phyloP scores from a whole-genome alignment of 176 grass and related monocot species.

The Avena sativa region DNA sequence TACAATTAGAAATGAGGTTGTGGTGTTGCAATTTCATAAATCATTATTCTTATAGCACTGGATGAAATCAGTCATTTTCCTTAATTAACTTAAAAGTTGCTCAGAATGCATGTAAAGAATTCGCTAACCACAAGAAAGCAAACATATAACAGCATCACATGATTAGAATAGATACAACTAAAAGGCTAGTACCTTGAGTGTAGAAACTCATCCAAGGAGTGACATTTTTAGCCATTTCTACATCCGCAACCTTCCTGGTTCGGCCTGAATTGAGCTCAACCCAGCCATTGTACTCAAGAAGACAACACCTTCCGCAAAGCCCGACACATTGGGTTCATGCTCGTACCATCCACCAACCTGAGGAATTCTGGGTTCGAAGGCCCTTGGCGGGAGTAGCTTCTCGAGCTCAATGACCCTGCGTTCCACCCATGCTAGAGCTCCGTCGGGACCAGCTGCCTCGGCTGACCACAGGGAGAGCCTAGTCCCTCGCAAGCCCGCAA shows the following conservation, averaged over 20 bases:
- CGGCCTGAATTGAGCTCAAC: not conserved
- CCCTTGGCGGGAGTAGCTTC: not conserved
- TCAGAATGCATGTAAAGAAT: not conserved
- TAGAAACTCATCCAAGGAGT: not conserved
- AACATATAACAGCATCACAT: not conserved
- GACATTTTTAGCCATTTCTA: not conserved
- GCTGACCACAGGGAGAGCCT: not conserved
- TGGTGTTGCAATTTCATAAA: not conserved
- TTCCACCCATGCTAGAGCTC: not conserved
- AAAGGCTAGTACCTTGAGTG: not conserved
- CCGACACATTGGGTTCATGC: not conserved
- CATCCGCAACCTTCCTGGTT: not conserved
- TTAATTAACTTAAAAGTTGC: not conserved
- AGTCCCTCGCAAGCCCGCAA: not conserved
- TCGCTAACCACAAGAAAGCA: not conserved
- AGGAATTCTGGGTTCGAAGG: not conserved
- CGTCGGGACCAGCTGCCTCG: not conserved
- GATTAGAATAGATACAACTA: not conserved
- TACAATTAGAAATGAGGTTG: not conserved
- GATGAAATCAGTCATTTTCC: not conserved
- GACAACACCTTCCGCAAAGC: not conserved
- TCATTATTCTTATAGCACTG: not conserved
- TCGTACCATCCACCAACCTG: not conserved
- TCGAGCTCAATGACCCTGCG: not conserved
- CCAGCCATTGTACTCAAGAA: conserved; percentile 6